Conservation (phyloP, 306 rosid genomes). For the Vachellia collinsii region DNA sequence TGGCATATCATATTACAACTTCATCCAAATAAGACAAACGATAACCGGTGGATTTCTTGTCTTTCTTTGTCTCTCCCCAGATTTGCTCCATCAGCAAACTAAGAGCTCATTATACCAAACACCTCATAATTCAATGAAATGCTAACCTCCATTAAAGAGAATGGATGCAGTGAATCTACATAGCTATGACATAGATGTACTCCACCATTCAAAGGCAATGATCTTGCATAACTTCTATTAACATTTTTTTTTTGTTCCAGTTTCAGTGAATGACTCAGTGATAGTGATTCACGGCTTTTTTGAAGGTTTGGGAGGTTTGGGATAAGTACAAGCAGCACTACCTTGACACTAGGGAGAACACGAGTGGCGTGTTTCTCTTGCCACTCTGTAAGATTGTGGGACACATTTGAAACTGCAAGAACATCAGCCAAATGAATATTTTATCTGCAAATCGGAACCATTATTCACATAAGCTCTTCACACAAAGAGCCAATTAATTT, state of each 20-base stretch:
- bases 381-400: constrained; percentile 78
- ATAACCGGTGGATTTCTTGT: background rate
- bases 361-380: constrained; percentile 71
- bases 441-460: constrained; percentile 56
- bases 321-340: constrained; percentile 25
- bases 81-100: constrained; percentile 21
- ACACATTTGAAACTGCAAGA: constrained; percentile 62
- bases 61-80: background rate
- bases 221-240: constrained; percentile 21
- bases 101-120: constrained; percentile 13
- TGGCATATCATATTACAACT: constrained; percentile 8
- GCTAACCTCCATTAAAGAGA: constrained; percentile 2
- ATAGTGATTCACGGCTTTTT: constrained; percentile 11
- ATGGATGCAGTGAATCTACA: background rate
- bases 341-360: constrained; percentile 72
- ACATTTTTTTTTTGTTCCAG: background rate
- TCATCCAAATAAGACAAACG: constrained; percentile 27
- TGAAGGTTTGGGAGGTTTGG: background rate
- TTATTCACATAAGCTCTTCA: constrained; percentile 24
- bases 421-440: constrained; percentile 49
- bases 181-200: constrained; percentile 1
- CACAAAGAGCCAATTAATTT: background rate
- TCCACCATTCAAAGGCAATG: background rate
- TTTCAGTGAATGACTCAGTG: background rate
- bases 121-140: constrained; percentile 25